Evolutionary conservation across 202 grass and related monocot species (phyloP).

Genomic region (Cymbopogon flexuosus): DNA sequence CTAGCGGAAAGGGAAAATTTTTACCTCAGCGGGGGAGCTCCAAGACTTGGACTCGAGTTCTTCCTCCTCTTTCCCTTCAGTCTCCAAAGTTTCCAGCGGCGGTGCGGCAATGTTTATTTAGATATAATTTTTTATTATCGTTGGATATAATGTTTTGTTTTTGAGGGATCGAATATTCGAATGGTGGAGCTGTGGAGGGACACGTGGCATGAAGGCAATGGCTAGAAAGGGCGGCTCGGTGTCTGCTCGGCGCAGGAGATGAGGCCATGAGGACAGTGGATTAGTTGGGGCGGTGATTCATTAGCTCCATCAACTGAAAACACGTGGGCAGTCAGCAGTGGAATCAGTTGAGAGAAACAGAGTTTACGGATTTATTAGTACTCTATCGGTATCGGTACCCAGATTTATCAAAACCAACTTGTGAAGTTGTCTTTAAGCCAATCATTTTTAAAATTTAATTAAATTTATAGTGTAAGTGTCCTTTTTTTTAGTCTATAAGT

Average conservation of each 20-base stretch:
- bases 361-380: too few relatives aligned
- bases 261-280: not conserved
- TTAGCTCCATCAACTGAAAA: not conserved
- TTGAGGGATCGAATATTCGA: not conserved
- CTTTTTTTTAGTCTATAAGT: too few relatives aligned
- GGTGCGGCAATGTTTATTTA: conserved; percentile 13
- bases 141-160: not conserved
- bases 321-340: too few relatives aligned
- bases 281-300: conserved; percentile 1
- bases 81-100: not conserved
- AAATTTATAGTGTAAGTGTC: too few relatives aligned
- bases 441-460: too few relatives aligned
- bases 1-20: not conserved
- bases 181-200: not conserved
- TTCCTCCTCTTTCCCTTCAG: conserved; percentile 6
- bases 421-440: too few relatives aligned
- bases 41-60: conserved; percentile 23
- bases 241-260: not conserved
- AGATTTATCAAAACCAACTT: too few relatives aligned
- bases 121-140: not conserved
- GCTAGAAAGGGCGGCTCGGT: not conserved
- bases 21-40: conserved; percentile 16
- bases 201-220: not conserved
- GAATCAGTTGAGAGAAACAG: too few relatives aligned
- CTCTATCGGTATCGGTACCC: too few relatives aligned